phyloP scores from a whole-genome alignment of 257 asterid species.

The Nicotiana tomentosiformis region DNA sequence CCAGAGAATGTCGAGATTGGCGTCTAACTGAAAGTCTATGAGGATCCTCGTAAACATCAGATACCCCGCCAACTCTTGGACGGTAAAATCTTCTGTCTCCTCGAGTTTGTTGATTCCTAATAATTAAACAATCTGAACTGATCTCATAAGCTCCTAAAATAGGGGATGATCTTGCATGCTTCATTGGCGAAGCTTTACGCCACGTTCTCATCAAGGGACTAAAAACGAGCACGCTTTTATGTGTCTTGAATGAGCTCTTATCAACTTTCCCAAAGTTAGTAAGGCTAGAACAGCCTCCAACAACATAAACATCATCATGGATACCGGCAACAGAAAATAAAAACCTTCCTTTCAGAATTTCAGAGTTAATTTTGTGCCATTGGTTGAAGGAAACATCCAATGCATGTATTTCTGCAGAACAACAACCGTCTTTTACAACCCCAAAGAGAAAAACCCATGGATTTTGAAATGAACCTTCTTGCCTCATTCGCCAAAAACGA shows the following conservation, averaged over 20 bases:
- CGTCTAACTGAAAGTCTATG: slow-evolving; percentile 87
- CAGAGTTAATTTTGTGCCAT: slow-evolving; percentile 83
- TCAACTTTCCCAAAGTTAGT: slow-evolving; percentile 80
- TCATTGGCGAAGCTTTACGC: slow-evolving; percentile 84
- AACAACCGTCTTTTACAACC: slow-evolving; percentile 65
- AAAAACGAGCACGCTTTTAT: slow-evolving; percentile 71
- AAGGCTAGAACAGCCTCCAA: slow-evolving; percentile 96
- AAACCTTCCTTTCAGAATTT: slow-evolving; percentile 64
- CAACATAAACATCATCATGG: slow-evolving; percentile 56
- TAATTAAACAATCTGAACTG: slow-evolving; percentile 38
- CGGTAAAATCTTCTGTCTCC: slow-evolving; percentile 49
- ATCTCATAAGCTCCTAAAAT: slow-evolving; percentile 69
- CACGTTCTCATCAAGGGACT: slow-evolving; percentile 70
- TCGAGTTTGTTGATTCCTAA: slow-evolving; percentile 53
- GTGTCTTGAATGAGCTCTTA: slow-evolving; percentile 78
- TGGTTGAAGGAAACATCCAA: slow-evolving; percentile 59
- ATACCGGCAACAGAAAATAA: slow-evolving; percentile 69
- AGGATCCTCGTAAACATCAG: slow-evolving; percentile 95
- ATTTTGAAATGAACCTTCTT: slow-evolving; percentile 60
- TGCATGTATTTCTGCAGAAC: slow-evolving; percentile 86
- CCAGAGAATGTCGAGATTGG: slow-evolving; percentile 52
- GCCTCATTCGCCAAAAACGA: slow-evolving; percentile 74
- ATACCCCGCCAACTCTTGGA: slow-evolving; percentile 59
- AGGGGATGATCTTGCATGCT: slow-evolving; percentile 78
- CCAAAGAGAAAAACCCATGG: slow-evolving; percentile 91